Evolutionary conservation across 2,329 filamentous ascomycete genomes (phyloP), one percentile per base, ranked within the genome.

Genomic region (Aspergillaceae sp.): DNA sequence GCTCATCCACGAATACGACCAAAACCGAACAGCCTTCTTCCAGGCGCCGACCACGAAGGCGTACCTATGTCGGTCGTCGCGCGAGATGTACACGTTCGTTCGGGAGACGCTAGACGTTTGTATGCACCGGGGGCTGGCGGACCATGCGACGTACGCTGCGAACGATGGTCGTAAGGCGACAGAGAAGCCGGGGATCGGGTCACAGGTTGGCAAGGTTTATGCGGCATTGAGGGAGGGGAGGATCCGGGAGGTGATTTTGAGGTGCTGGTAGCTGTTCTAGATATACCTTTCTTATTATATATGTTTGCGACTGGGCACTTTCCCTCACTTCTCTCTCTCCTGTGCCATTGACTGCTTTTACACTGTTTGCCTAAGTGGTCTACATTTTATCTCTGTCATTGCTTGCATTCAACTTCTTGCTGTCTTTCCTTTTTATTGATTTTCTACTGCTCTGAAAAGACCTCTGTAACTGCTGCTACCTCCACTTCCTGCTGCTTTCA

Each of bases 1-100:
- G 1, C 41, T 53, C 1, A 33, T 5, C 7, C 32, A 45, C 1
- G 33, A 26, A 4, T 61, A 58, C 46, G 41, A 32, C 6, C n/a
- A 28, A 0, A 51, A 46, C 3, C 53, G 57, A 5, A 43, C 45
- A 4, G n/a, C 9, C 2, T 57, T 57, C 33, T 45, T 59, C 43
- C 34, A 30, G 2, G 9, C 35, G 1, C 51, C 44, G 10, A 55
- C 49, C 1, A 59, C 52, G 0, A 32, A 42, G 7, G 7, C 29
- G 1, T 54, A 63, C 36, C 60, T 70, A 1, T 61, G 68, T 29
- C 41, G 46, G 5, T 57, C 60, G 4, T 63, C 66, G 19, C 19
- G 19, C 6, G 50, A 48, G 19, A 51, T 70, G 19, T 72, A 71
- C 53, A 40, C 36, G 3, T 66, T 63, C 45, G 63, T 71, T 5